Percentiles rank a stretch among this genome's conserved stretches.
Evolutionary conservation across 257 asterid genomes (phyloP).

Genomic region (Salvia rosmarinus): DNA sequence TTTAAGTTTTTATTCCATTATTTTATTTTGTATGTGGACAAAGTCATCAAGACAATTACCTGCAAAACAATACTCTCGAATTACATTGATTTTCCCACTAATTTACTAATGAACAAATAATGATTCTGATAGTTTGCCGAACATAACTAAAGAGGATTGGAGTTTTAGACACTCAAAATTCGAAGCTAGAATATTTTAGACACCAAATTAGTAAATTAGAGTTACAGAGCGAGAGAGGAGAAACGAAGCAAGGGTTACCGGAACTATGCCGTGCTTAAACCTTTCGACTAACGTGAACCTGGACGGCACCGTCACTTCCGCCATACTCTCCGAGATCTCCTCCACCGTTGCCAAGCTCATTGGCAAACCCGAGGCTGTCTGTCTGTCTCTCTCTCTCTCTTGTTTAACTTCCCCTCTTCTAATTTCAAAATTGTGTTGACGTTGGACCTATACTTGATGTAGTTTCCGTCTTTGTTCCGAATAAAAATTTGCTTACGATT

Average conservation of each 20-base stretch:
- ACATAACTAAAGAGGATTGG: no score
- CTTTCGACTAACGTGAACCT: conserved; percentile 88
- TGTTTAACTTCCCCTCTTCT: not conserved
- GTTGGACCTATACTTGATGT: not conserved
- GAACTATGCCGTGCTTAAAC: conserved; percentile 93
- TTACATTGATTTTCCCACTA: not conserved
- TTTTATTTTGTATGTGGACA: no score
- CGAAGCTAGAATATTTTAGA: no score
- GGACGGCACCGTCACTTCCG: conserved; percentile 78
- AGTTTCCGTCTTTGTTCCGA: not conserved
- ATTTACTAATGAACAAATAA: not conserved
- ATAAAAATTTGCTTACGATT: conserved; percentile 25
- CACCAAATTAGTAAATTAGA: not conserved
- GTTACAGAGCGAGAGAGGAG: not conserved
- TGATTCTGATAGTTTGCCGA: not conserved
- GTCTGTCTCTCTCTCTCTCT: conserved; percentile 3
- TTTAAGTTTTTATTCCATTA: no score
- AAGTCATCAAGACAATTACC: no score
- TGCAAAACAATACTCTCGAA: no score
- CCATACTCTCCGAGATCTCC: conserved; percentile 84
- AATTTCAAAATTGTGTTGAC: not conserved
- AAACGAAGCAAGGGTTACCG: conserved; percentile 25
- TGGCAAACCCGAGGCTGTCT: conserved; percentile 95
- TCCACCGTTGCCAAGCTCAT: conserved; percentile 78
- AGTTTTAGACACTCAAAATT: no score